A percentile compares a stretch with the other conserved stretches of the same genome.
Conservation (phyloP, 2,329 filamentous ascomycete genomes). For the Exophiala sp. region DNA sequence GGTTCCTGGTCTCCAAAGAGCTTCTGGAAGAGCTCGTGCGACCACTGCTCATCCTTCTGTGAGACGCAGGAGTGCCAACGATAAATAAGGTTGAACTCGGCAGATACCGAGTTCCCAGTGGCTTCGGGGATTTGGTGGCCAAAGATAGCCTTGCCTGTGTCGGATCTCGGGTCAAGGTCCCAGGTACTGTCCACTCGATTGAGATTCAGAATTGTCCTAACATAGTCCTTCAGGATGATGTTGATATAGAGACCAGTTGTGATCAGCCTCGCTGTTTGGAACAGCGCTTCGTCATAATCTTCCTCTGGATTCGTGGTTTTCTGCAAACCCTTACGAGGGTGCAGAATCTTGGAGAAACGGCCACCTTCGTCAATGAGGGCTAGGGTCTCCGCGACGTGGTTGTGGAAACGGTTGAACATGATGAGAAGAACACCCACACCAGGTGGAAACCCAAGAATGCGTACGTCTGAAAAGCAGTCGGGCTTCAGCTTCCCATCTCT, state of each 20-base stretch:
- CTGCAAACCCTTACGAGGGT: conserved; percentile 24
- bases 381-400: conserved; percentile 62
- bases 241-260: conserved; percentile 56
- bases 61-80: conserved; percentile 63
- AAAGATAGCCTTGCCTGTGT: conserved; percentile 49
- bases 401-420: conserved; percentile 68
- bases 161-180: conserved; percentile 62
- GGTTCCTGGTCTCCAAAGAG: conserved; percentile 43
- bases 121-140: conserved; percentile 51
- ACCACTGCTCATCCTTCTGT: conserved; percentile 60
- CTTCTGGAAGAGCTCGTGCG: conserved; percentile 52
- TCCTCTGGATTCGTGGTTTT: conserved; percentile 37
- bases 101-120: conserved; percentile 64
- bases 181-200: conserved; percentile 58
- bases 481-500: conserved; percentile 67
- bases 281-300: conserved; percentile 51
- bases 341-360: conserved; percentile 44
- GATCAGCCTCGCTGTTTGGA: conserved; percentile 56
- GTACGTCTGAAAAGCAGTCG: conserved; percentile 65
- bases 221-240: conserved; percentile 57
- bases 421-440: conserved; percentile 66
- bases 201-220: conserved; percentile 59
- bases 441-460: conserved; percentile 63
- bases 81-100: conserved; percentile 67
- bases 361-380: conserved; percentile 64